phyloP scores from a whole-genome alignment of 257 asterid genomes.

The Jaltomata sinuosa region DNA sequence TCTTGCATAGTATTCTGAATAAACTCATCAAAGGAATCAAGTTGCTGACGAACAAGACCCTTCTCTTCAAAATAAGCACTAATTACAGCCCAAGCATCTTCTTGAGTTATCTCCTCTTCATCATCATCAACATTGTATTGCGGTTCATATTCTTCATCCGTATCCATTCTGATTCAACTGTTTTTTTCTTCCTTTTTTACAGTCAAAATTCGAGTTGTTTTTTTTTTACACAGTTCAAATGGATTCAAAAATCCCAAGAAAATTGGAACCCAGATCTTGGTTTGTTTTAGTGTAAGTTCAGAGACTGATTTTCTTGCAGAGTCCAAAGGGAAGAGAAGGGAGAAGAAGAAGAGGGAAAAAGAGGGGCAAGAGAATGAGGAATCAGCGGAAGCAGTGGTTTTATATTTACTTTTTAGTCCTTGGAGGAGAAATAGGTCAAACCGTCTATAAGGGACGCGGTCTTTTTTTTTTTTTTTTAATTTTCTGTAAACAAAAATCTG shows the following conservation, averaged over 20 bases:
- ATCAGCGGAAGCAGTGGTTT: neutral
- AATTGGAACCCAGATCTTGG: neutral
- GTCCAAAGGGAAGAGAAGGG: neutral
- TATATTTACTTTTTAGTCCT: neutral
- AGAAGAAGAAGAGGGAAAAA: neutral
- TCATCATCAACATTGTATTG: conserved; percentile 31
- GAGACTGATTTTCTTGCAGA: neutral
- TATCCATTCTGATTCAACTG: conserved; percentile 28
- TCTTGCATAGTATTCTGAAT: conserved; percentile 98
- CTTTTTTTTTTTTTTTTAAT: no score
- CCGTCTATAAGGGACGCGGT: neutral
- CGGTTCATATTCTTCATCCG: conserved; percentile 51
- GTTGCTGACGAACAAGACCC: conserved; percentile 92
- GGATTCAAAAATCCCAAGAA: neutral
- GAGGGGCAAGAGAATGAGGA: neutral
- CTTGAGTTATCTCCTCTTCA: conserved; percentile 84
- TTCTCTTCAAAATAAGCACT: conserved; percentile 96
- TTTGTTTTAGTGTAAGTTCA: neutral
- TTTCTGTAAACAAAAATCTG: neutral
- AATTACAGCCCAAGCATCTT: conserved; percentile 96
- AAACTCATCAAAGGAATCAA: conserved; percentile 93
- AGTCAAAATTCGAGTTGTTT: neutral
- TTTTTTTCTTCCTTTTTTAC: neutral
- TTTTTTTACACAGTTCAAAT: neutral
- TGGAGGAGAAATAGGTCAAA: neutral